A percentile compares a stretch with the other conserved stretches of the same genome.
Conservation (phyloP, 306 rosid species). For the Luffa acutangula region DNA sequence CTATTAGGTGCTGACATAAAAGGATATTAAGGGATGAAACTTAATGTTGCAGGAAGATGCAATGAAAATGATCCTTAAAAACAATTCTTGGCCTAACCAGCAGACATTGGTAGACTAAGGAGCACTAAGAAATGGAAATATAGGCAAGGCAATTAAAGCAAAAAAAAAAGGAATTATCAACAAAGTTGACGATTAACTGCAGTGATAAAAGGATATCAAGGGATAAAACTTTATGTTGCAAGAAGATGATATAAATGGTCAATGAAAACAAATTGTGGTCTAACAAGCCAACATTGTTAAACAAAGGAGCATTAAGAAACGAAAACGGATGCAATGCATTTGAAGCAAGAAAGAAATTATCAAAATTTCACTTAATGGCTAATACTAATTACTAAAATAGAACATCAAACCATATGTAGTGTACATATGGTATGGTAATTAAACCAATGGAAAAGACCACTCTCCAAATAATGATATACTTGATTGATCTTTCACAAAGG, state of each 20-base stretch:
- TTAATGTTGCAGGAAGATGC: not conserved
- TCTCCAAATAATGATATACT: not conserved
- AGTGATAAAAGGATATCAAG: not conserved
- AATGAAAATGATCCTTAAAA: not conserved
- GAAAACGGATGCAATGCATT: not conserved
- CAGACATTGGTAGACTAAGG: not conserved
- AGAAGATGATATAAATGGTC: not conserved
- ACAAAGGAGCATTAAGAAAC: not conserved
- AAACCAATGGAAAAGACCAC: not conserved
- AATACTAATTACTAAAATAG: not conserved
- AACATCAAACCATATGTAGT: not conserved
- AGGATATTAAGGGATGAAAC: not conserved
- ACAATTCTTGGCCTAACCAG: not conserved
- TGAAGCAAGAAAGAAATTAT: not conserved
- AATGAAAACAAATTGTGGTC: not conserved
- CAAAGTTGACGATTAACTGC: not conserved
- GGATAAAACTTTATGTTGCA: not conserved
- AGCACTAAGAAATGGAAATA: not conserved
- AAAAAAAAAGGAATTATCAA: not conserved
- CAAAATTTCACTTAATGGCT: not conserved
- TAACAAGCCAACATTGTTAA: not conserved
- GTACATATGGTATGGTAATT: not conserved
- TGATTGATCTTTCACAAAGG: not conserved
- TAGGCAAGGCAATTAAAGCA: not conserved
- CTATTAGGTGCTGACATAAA: not conserved